Evolutionary conservation across 768 basidiomycete species (phyloP).

Genomic region (Boletus tylopilopsis): DNA sequence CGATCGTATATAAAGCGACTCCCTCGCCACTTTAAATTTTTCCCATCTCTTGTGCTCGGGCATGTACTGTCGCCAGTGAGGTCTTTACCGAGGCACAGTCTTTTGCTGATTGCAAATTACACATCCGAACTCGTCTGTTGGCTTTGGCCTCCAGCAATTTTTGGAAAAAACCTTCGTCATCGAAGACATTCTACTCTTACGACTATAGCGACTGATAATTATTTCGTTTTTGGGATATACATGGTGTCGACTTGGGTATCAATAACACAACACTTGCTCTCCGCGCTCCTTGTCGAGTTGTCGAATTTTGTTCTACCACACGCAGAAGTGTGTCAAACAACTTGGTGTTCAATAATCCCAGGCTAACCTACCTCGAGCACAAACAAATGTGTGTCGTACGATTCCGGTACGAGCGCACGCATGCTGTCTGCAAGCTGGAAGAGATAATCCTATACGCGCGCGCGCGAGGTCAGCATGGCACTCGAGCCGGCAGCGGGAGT

Average conservation of each 20-base stretch:
- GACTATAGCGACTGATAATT: no score
- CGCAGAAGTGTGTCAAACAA: background rate
- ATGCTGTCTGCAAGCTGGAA: slow-evolving; percentile 73
- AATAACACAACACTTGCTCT: slow-evolving; percentile 3
- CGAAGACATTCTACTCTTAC: no score
- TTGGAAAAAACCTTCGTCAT: slow-evolving; percentile 32
- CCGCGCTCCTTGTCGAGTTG: slow-evolving; percentile 8
- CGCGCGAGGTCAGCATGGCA: background rate
- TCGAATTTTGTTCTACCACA: slow-evolving; percentile 9
- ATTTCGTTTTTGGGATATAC: no score
- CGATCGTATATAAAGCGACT: no score
- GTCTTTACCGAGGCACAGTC: slow-evolving; percentile 93
- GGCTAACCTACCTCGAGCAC: slow-evolving; percentile 66
- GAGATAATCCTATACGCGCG: slow-evolving; percentile 68
- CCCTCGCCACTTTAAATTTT: slow-evolving; percentile 1
- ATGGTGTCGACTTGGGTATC: background rate
- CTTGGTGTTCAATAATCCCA: background rate
- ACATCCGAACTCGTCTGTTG: slow-evolving; percentile 92
- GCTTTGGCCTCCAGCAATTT: slow-evolving; percentile 91
- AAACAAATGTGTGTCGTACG: slow-evolving; percentile 70
- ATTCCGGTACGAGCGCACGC: slow-evolving; percentile 63
- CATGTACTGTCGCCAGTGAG: slow-evolving; percentile 95
- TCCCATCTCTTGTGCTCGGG: slow-evolving; percentile 89
- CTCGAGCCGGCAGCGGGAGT: no score
- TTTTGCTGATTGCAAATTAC: slow-evolving; percentile 97